Evolutionary conservation across 1,139 yeast genomes (phyloP).

Genomic region (Debaryomyces psychrophilus): DNA sequence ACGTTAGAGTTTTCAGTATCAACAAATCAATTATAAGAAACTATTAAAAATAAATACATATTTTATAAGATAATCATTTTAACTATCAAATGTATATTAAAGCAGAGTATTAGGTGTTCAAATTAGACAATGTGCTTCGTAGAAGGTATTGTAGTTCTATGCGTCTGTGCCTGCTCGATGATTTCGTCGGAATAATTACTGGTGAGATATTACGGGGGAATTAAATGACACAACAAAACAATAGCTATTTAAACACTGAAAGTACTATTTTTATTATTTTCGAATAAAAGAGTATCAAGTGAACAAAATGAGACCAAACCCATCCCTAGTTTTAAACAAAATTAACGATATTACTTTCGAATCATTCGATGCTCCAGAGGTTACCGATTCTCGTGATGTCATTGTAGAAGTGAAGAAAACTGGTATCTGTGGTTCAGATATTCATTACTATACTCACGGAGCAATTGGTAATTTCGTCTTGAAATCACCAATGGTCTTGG

Average conservation of each 20-base stretch:
- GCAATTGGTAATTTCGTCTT: slow-evolving; percentile 72
- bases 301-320: slow-evolving; percentile 41
- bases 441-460: slow-evolving; percentile 82
- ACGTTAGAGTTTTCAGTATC: slow-evolving; percentile 10
- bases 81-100: slow-evolving; percentile 10
- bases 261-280: neutral
- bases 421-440: slow-evolving; percentile 89
- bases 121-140: neutral
- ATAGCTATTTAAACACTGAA: neutral
- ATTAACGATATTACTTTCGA: slow-evolving; percentile 67
- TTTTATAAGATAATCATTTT: slow-evolving; percentile 6
- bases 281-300: neutral
- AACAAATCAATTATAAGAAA: slow-evolving; percentile 1
- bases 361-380: slow-evolving; percentile 64
- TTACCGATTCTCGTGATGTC: slow-evolving; percentile 67
- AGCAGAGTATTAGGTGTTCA: neutral
- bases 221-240: neutral
- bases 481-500: slow-evolving; percentile 68
- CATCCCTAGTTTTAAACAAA: slow-evolving; percentile 70
- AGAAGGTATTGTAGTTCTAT: neutral
- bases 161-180: neutral
- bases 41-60: slow-evolving; percentile 6
- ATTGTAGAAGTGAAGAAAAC: slow-evolving; percentile 73
- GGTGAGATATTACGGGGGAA: slow-evolving; percentile 1
- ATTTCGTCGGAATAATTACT: slow-evolving; percentile 10